Conservation (phyloP, 1,284 basidiomycete species). For the Marasmius sp. region DNA sequence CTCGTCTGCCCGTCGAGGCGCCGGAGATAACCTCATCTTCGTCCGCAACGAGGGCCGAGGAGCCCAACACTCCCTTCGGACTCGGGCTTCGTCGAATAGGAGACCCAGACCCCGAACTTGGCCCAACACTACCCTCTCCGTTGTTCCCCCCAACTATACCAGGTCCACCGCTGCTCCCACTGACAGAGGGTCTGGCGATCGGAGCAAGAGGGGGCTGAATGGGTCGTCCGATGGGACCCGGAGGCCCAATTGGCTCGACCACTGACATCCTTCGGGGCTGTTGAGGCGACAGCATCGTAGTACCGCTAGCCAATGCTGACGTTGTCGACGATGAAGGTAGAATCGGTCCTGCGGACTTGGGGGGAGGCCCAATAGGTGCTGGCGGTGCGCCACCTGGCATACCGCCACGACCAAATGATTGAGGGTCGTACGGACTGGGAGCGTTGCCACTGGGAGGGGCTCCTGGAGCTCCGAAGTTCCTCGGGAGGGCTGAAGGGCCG, state of each 20-base stretch:
- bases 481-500: constrained; percentile 52
- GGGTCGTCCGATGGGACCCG: constrained; percentile 64
- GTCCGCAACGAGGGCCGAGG: constrained; percentile 72
- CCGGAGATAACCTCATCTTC: constrained; percentile 74
- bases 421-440: constrained; percentile 47
- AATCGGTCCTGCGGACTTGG: constrained; percentile 36
- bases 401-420: constrained; percentile 34
- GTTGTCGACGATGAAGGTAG: constrained; percentile 27
- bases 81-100: constrained; percentile 45
- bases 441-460: background rate
- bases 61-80: constrained; percentile 68
- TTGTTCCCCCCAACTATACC: constrained; percentile 6
- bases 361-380: constrained; percentile 59
- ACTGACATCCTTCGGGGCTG: constrained; percentile 5
- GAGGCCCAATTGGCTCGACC: constrained; percentile 29
- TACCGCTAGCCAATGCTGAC: constrained; percentile 34
- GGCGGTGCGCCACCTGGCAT: constrained; percentile 35
- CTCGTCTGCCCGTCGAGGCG: constrained; percentile 39
- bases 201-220: constrained; percentile 58
- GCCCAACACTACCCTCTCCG: constrained; percentile 33
- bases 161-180: constrained; percentile 6
- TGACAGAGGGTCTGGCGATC: constrained; percentile 46
- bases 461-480: constrained; percentile 40
- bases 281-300: constrained; percentile 1
- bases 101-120: constrained; percentile 61